Percentiles rank a stretch among this genome's conserved stretches.
Conservation (phyloP, 202 grass and related monocot genomes). For the Panicum virgatum region DNA sequence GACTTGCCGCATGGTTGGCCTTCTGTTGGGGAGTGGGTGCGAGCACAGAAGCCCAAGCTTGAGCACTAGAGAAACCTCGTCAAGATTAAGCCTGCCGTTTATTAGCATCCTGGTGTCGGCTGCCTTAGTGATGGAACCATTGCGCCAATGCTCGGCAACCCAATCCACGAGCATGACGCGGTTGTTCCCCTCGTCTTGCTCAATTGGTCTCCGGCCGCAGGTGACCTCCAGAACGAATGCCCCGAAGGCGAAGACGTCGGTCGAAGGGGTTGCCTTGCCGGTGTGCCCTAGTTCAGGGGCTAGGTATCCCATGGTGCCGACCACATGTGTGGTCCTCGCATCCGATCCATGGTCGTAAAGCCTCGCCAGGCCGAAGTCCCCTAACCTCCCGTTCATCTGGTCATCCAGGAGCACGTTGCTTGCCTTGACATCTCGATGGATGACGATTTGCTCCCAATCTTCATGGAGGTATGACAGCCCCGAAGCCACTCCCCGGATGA, state of each 20-base stretch:
- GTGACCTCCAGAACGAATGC: conserved; percentile 36
- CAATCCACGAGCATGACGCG: conserved; percentile 16
- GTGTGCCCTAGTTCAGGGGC: conserved; percentile 43
- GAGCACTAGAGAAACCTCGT: not conserved
- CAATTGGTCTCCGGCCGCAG: conserved; percentile 20
- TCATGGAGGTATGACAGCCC: not conserved
- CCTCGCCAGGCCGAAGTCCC: conserved; percentile 48
- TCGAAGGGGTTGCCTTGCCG: conserved; percentile 19
- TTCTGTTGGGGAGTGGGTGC: conserved; percentile 3
- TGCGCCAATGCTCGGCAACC: conserved; percentile 16
- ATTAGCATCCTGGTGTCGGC: not conserved
- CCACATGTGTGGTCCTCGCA: conserved; percentile 39
- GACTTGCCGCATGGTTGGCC: conserved; percentile 47
- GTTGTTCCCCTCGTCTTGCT: not conserved
- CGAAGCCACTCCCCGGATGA: not conserved
- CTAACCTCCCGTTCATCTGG: conserved; percentile 22
- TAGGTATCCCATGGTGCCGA: conserved; percentile 46
- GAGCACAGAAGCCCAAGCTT: conserved; percentile 39
- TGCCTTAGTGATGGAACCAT: not conserved
- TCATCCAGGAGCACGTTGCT: not conserved
- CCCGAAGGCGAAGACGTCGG: conserved; percentile 44
- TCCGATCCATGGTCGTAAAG: conserved; percentile 39
- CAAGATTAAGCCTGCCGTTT: not conserved
- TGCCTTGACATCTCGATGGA: not conserved
- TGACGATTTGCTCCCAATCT: not conserved